These are phyloP conservation scores for Emmonsia crescens DNA, from an alignment of 2,329 filamentous ascomycete species.

Conservation along the genomic window DNA sequence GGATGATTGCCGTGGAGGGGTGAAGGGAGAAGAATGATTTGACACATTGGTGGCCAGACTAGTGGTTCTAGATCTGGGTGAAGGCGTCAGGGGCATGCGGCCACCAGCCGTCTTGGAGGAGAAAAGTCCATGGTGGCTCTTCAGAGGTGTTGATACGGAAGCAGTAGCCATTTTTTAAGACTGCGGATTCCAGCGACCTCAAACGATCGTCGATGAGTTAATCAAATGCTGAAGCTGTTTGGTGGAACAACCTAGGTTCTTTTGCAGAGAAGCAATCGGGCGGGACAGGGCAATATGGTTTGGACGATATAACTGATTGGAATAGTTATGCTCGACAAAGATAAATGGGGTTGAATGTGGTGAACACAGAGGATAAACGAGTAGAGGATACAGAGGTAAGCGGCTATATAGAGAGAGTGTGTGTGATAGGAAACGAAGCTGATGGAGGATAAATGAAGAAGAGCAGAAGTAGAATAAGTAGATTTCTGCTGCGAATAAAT, in stretches of 20 bases:
- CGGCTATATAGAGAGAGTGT: constrained; percentile 13
- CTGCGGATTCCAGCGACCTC: constrained; percentile 22
- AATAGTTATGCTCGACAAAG: constrained; percentile 23
- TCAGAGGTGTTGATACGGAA: constrained; percentile 79
- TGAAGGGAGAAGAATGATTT: constrained; percentile 62
- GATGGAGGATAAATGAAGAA: constrained; percentile 16
- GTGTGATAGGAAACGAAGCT: constrained; percentile 10
- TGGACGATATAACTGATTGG: constrained; percentile 29
- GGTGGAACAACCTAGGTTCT: constrained; percentile 15
- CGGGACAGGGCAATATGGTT: constrained; percentile 3
- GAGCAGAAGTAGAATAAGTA: constrained; percentile 11
- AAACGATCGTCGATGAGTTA: constrained; percentile 11
- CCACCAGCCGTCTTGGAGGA: constrained; percentile 86
- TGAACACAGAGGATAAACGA: constrained; percentile 19
- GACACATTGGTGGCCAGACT: constrained; percentile 35
- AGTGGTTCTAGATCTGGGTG: constrained; percentile 56
- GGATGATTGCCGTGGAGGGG: constrained; percentile 53
- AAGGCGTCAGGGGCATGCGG: constrained; percentile 88
- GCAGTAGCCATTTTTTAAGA: constrained; percentile 63
- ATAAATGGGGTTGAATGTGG: constrained; percentile 24
- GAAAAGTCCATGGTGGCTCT: constrained; percentile 90
- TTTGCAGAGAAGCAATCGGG: neutral
- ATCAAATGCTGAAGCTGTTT: neutral
- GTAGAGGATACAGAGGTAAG: constrained; percentile 15
- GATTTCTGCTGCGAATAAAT: constrained; percentile 27